Conservation (phyloP, 164 flowering plant species). For the Aristolochia californica region DNA sequence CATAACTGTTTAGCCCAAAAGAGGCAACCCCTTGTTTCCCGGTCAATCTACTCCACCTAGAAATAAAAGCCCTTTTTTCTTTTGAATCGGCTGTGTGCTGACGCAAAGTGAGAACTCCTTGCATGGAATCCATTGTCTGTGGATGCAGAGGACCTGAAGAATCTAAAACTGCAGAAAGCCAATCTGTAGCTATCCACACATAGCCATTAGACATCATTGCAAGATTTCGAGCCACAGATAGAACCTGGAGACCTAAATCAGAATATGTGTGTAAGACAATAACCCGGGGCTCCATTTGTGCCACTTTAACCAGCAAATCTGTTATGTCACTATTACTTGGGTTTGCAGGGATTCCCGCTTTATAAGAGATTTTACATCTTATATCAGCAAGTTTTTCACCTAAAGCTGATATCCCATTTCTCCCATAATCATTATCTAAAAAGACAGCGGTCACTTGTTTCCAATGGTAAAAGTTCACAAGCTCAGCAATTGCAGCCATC, state of each 20-base stretch:
- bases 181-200: constrained; percentile 91
- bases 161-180: constrained; percentile 71
- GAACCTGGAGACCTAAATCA: constrained; percentile 38
- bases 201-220: constrained; percentile 76
- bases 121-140: constrained; percentile 37
- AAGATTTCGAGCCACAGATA: constrained; percentile 54
- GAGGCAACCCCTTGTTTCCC: constrained; percentile 23
- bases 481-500: constrained; percentile 78
- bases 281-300: constrained; percentile 57
- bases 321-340: constrained; percentile 22
- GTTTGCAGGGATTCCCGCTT: constrained; percentile 40
- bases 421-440: constrained; percentile 69
- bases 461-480: constrained; percentile 64
- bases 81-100: constrained; percentile 68
- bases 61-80: constrained; percentile 38
- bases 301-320: constrained; percentile 52
- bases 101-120: constrained; percentile 73
- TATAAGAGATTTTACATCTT: constrained; percentile 60
- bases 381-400: constrained; percentile 56
- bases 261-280: constrained; percentile 57
- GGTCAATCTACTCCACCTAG: constrained; percentile 57
- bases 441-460: constrained; percentile 61
- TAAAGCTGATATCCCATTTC: constrained; percentile 71
- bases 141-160: constrained; percentile 30
- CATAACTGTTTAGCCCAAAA: constrained; percentile 55